These are phyloP conservation scores for Colletotrichum godetiae DNA, from an alignment of 2,329 filamentous ascomycete genomes.

Conservation along the genomic window DNA sequence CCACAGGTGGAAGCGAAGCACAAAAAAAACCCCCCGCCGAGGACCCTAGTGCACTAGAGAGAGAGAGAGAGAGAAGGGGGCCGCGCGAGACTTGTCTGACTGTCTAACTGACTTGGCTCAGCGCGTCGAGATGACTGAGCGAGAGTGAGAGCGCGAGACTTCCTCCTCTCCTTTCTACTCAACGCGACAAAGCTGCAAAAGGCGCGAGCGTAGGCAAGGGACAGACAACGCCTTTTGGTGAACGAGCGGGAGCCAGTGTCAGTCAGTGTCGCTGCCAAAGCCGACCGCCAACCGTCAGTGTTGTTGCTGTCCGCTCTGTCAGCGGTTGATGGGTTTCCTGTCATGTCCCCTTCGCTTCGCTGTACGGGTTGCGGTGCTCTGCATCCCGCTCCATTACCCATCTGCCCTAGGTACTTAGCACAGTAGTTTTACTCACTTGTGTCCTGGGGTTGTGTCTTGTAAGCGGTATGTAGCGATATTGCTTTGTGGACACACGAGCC, in stretches of 20 bases:
- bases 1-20: too few species aligned
- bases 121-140: background rate
- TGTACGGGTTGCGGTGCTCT: background rate
- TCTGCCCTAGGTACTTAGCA: too few species aligned
- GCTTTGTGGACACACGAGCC: constrained; percentile 4
- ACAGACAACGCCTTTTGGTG: background rate
- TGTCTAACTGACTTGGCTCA: constrained; percentile 8
- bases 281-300: background rate
- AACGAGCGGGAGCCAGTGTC: constrained; percentile 31
- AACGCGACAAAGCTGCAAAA: background rate
- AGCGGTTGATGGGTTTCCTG: background rate
- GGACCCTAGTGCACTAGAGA: too few species aligned
- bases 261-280: constrained; percentile 24
- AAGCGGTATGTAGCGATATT: background rate
- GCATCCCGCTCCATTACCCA: background rate
- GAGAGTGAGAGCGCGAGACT: background rate
- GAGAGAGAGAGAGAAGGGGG: too few species aligned
- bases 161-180: background rate
- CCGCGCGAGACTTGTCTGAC: constrained; percentile 3
- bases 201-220: constrained; percentile 20
- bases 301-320: constrained; percentile 10
- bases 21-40: background rate
- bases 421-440: too few species aligned
- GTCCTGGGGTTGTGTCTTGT: too few species aligned
- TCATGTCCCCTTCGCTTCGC: background rate